These are phyloP conservation scores for Pythium aristosporum DNA, from an alignment of 352 stramenopile genomes.

Conservation along the genomic window DNA sequence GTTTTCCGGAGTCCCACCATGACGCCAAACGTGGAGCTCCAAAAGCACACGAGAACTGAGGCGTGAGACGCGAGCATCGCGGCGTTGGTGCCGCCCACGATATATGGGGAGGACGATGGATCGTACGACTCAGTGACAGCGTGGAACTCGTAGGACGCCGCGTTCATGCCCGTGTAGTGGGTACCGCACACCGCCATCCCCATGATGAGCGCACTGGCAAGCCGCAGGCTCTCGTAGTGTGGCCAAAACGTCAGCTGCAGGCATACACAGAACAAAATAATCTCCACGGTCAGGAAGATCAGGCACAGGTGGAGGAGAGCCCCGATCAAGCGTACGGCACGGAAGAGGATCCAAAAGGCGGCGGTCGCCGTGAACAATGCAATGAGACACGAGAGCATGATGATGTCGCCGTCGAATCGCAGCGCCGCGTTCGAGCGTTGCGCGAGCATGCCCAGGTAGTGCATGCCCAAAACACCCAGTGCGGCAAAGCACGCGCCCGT, in stretches of 20 bases:
- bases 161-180: slow-evolving; percentile 62
- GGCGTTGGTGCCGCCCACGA: slow-evolving; percentile 34
- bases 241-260: slow-evolving; percentile 62
- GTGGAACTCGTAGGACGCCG: slow-evolving; percentile 45
- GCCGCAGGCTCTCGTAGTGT: slow-evolving; percentile 44
- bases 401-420: slow-evolving; percentile 37
- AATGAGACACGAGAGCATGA: slow-evolving; percentile 49
- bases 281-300: neutral
- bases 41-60: slow-evolving; percentile 59
- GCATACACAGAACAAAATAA: too few relatives aligned
- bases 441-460: slow-evolving; percentile 69
- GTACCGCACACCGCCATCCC: slow-evolving; percentile 66
- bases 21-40: slow-evolving; percentile 27
- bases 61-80: slow-evolving; percentile 44
- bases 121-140: slow-evolving; percentile 28
- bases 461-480: slow-evolving; percentile 66
- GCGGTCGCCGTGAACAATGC: slow-evolving; percentile 58
- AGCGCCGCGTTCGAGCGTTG: slow-evolving; percentile 51
- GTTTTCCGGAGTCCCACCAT: slow-evolving; percentile 3
- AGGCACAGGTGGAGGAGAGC: neutral
- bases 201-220: slow-evolving; percentile 66
- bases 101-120: slow-evolving; percentile 11
- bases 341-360: slow-evolving; percentile 74
- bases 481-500: slow-evolving; percentile 51
- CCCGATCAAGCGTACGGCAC: slow-evolving; percentile 31